Evolutionary conservation across 2,329 filamentous ascomycete genomes (phyloP).

Genomic region (Fusarium beomiforme): DNA sequence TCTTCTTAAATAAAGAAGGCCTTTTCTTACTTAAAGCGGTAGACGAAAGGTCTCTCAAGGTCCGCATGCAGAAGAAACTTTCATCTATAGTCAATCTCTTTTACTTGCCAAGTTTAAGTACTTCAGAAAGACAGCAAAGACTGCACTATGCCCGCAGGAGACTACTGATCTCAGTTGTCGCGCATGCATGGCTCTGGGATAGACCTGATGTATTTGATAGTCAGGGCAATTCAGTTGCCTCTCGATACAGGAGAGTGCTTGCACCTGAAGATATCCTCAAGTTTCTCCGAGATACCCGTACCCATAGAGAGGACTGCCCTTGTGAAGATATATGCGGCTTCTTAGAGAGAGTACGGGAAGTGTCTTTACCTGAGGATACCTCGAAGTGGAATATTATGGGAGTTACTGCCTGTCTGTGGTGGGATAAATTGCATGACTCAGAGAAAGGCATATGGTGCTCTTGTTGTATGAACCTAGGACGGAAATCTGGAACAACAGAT

Average conservation of each 20-base stretch:
- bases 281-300: background rate
- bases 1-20: background rate
- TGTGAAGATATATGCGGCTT: background rate
- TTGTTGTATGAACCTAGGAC: background rate
- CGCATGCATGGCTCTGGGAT: background rate
- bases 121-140: background rate
- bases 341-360: background rate
- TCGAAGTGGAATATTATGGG: background rate
- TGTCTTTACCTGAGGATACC: background rate
- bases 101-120: background rate
- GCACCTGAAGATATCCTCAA: background rate
- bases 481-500: no score
- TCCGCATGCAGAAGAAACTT: background rate
- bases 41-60: background rate
- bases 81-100: background rate
- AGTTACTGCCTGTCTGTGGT: background rate
- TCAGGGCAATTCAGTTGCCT: background rate
- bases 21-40: background rate
- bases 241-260: background rate
- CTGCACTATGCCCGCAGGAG: background rate
- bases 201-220: background rate
- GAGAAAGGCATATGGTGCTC: background rate
- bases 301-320: background rate
- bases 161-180: background rate
- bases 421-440: background rate